Base-by-base conservation (phyloP, 2,329 filamentous ascomycete species). In the Lecanosticta acicola region DNA sequence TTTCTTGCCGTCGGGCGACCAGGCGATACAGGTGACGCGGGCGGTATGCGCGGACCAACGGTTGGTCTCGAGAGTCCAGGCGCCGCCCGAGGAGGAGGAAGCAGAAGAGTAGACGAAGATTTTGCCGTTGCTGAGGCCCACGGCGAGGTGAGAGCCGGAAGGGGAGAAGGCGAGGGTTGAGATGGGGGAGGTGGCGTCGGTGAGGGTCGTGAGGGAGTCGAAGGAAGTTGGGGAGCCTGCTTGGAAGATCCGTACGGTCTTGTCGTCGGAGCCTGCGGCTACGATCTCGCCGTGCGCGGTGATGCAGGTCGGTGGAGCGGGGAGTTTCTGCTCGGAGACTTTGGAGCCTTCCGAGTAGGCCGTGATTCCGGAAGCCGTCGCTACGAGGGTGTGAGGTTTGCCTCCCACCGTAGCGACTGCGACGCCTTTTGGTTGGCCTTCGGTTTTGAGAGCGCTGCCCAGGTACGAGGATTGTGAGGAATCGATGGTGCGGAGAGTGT, bases 141-240 rank as follows among this genome's bases (percentile, higher is more conserved):
- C 85, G 0, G 90, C 91, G 37, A 98, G 76, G 50, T 86, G 77
- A 1, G 78, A 74, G n/a, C 87, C 88, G 55, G 85, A 78, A 3
- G 76, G 74, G 2, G 89, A 93, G 70, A 97, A 97, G 1, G 87
- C 74, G n/a, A 98, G 74, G 0, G 83, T 76, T 1, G 90, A 88
- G 51, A 95, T 80, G 13, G 78, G 76, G 13, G 85, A 79, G 2
- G 83, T 84, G 36, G 84, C 82, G 56, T 80, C 82, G 45, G 78
- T 79, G 20, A 93, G 74, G 32, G 80, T 77, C 34, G 78, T 62
- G 9, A 67, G 64, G 8, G 65, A 61, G 16, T 69, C 71, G 46
- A 82, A 73, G 38, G 73, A 71, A 16, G 78, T 74, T 1, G 60
- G 53, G 53, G 75, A 74, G 11, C 78, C 74, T 39, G 81, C 68